Conservation (phyloP, 2,329 filamentous ascomycete species). For the Dactylellina haptotyla region DNA sequence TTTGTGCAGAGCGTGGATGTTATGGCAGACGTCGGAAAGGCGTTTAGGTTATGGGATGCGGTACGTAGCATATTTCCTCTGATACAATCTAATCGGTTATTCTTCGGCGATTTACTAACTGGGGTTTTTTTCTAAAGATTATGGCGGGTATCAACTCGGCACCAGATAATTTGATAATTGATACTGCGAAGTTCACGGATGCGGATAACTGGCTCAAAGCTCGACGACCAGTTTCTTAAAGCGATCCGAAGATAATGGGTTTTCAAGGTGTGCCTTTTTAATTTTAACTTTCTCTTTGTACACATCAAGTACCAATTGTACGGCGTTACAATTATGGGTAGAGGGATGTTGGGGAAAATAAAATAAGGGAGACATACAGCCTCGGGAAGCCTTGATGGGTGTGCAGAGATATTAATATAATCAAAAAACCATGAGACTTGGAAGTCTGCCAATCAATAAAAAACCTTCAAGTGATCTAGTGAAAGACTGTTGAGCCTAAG, state of each 20-base stretch:
- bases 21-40: slow-evolving; percentile 68
- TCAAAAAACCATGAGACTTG: not conserved
- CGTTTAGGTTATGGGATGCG: slow-evolving; percentile 74
- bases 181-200: slow-evolving; percentile 69
- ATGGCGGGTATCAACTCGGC: slow-evolving; percentile 69
- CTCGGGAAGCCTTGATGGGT: not conserved
- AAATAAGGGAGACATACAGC: not conserved
- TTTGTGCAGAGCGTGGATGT: slow-evolving; percentile 66
- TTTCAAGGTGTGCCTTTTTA: not conserved
- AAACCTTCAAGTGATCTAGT: not conserved
- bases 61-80: slow-evolving; percentile 62
- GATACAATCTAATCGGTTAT: slow-evolving; percentile 40
- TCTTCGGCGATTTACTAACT: not conserved
- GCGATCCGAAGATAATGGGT: not conserved
- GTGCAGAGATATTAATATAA: not conserved
- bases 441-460: no score
- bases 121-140: slow-evolving; percentile 62
- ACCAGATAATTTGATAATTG: slow-evolving; percentile 64
- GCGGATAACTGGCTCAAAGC: slow-evolving; percentile 69
- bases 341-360: not conserved
- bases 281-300: not conserved
- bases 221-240: slow-evolving; percentile 54
- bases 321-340: no score
- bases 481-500: not conserved
- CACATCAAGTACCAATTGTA: not conserved